phyloP scores from a whole-genome alignment of 495 filamentous ascomycete genomes.

The Jackrogersella minutella region DNA sequence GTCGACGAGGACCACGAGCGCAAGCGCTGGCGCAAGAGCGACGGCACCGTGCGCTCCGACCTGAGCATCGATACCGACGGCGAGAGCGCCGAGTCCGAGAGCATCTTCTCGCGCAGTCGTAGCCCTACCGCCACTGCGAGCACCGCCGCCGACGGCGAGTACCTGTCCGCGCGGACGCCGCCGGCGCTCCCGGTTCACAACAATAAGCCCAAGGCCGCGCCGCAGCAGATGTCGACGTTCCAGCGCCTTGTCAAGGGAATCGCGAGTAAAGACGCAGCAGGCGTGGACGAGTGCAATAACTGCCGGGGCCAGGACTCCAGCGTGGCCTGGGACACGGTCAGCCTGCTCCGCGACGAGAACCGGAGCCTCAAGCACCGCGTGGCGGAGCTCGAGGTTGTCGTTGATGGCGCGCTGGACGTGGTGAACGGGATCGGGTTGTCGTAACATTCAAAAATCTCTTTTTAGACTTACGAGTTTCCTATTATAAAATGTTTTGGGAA shows the following conservation, averaged over 20 bases:
- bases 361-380: constrained; percentile 72
- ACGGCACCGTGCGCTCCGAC: constrained; percentile 56
- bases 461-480: background rate
- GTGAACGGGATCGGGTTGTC: constrained; percentile 59
- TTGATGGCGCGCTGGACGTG: constrained; percentile 75
- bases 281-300: constrained; percentile 59
- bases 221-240: constrained; percentile 54
- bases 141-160: constrained; percentile 15
- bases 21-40: constrained; percentile 61
- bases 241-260: constrained; percentile 61
- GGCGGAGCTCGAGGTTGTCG: constrained; percentile 69
- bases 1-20: constrained; percentile 60
- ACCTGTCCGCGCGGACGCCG: constrained; percentile 3
- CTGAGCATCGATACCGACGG: constrained; percentile 58
- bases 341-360: constrained; percentile 77
- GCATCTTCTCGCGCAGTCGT: constrained; percentile 69
- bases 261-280: constrained; percentile 36
- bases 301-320: constrained; percentile 69
- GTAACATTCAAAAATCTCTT: background rate
- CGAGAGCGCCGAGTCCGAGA: constrained; percentile 65
- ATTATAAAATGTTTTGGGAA: too few species aligned
- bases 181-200: background rate
- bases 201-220: background rate
- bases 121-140: constrained; percentile 58
- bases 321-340: constrained; percentile 75